Evolutionary conservation across 805 yeast genomes (phyloP).

Genomic region (Pichia thaimueangensis): DNA sequence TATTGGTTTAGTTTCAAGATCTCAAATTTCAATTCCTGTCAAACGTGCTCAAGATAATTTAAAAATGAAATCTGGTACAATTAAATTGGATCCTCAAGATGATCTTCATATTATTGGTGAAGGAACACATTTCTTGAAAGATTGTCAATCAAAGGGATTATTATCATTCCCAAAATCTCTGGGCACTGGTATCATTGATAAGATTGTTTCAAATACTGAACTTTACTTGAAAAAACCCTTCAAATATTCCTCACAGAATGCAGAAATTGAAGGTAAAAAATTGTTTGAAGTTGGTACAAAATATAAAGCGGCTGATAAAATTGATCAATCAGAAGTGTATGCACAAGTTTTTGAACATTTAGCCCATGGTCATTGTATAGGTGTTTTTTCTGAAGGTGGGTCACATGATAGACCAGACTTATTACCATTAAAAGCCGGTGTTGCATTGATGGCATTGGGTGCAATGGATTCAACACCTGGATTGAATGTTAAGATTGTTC

Average conservation of each 20-base stretch:
- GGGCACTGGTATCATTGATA: constrained; percentile 68
- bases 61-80: constrained; percentile 57
- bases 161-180: constrained; percentile 70
- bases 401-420: constrained; percentile 92
- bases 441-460: constrained; percentile 96
- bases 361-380: constrained; percentile 73
- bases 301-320: constrained; percentile 71
- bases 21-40: constrained; percentile 84
- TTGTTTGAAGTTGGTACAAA: constrained; percentile 45
- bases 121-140: constrained; percentile 52
- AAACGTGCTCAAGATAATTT: constrained; percentile 87
- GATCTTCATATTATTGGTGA: constrained; percentile 47
- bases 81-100: constrained; percentile 45
- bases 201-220: constrained; percentile 67
- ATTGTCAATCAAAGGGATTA: constrained; percentile 60
- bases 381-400: constrained; percentile 98
- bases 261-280: constrained; percentile 31
- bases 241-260: constrained; percentile 35
- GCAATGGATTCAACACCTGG: constrained; percentile 76
- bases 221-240: constrained; percentile 65
- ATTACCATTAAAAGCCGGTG: constrained; percentile 93
- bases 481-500: constrained; percentile 79
- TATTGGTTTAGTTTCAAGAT: constrained; percentile 70
- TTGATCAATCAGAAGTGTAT: constrained; percentile 82
- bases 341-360: constrained; percentile 79